Conservation (phyloP, 345 rosid species). For the Lumnitzera littorea region DNA sequence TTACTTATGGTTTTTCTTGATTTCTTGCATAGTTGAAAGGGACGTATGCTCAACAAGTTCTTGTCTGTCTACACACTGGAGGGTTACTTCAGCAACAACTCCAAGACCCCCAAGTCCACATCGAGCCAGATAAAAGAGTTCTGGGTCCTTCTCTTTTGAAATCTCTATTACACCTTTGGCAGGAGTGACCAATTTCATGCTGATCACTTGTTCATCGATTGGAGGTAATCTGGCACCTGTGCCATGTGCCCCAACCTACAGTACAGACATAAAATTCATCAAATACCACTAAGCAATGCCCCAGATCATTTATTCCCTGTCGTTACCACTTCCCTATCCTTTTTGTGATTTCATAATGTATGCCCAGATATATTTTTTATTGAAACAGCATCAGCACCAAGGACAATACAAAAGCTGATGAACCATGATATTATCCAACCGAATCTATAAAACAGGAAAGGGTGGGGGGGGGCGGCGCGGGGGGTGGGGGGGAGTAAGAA, state of each 20-base stretch:
- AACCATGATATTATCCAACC: too few relatives aligned
- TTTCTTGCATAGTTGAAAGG: conserved; percentile 60
- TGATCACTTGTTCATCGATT: conserved; percentile 86
- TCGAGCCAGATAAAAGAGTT: conserved; percentile 84
- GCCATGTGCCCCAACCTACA: conserved; percentile 95
- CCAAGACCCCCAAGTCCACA: conserved; percentile 96
- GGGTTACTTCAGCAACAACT: conserved; percentile 93
- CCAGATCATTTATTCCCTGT: background rate
- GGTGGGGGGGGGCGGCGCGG: too few relatives aligned
- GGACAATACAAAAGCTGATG: too few relatives aligned
- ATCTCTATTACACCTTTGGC: conserved; percentile 86
- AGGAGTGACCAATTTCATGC: conserved; percentile 94
- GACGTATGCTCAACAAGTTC: conserved; percentile 91
- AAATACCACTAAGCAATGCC: background rate
- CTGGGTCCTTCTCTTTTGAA: conserved; percentile 79
- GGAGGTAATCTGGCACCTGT: conserved; percentile 96
- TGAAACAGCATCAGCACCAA: too few relatives aligned
- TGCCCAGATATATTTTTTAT: too few relatives aligned
- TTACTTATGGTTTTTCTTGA: conserved; percentile 94
- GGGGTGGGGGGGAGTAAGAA: too few relatives aligned
- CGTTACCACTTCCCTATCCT: too few relatives aligned
- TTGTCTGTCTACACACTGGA: conserved; percentile 89
- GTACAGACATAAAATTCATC: conserved; percentile 16
- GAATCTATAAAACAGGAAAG: too few relatives aligned
- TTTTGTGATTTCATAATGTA: too few relatives aligned